Base-by-base conservation (phyloP, 768 basidiomycete species). In the Hypsizygus marmoreus region DNA sequence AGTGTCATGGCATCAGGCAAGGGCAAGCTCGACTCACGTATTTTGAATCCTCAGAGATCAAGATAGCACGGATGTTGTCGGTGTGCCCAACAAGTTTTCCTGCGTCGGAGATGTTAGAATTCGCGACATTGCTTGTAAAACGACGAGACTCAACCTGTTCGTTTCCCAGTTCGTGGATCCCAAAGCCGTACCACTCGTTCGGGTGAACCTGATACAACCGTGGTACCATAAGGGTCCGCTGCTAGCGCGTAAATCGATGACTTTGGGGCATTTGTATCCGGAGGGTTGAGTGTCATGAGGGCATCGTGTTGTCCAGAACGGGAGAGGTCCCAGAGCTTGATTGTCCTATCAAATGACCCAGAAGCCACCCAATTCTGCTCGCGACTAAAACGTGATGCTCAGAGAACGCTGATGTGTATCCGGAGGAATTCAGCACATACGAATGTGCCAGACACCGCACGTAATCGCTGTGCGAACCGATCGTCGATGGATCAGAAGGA, bases 61-160 rank as follows among this genome's bases (percentile, higher is more conserved):
- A 65, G 33, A 97, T 87, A 4, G 91, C 82, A 7, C 95, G 79
- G 49, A 99, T 94, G 56, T 97, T 98, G 65, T 99, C 97, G 0
- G 95, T 95, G 63, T 99, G 95, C 0, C 95, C 95, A 6, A 97
- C 91, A 0, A 98, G 77, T 59, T 97, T 92, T 9, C 86, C 83
- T 62, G 17, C 3, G 29, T 52, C 13, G 54, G 25, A 35, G 24
- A 25, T 28, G 3, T 34, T 17, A 6, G 17, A 4, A 17, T 8
- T 8, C 2, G 4, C n/a, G 10, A n/a, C 28, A 24, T 20, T 13
- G 14, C 1, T 10, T 8, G n/a, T n/a, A 36, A 20, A 26, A 23
- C 8, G 16, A 20, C 32, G 10, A 29, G 19, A 33, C 36, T 51
- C 12, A 50, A 65, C 74, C 80, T 2, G 77, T 84, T 33, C 88